Evolutionary conservation across 1,284 basidiomycete species (phyloP).

Genomic region (Microbotryomycetes sp.): DNA sequence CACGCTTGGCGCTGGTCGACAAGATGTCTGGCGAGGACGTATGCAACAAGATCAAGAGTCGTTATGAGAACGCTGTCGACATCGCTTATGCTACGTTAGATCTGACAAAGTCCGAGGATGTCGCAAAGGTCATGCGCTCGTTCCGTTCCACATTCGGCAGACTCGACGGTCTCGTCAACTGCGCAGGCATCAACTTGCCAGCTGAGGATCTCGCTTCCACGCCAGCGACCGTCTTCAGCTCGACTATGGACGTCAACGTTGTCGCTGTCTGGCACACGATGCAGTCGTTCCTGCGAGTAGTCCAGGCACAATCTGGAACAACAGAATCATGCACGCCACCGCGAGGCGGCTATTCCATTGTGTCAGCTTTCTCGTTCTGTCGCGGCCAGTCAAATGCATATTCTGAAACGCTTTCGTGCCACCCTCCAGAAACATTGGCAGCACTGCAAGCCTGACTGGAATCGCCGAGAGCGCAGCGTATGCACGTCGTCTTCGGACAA

Average conservation of each 20-base stretch:
- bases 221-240: conserved; percentile 1
- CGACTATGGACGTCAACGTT: conserved; percentile 21
- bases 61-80: conserved; percentile 2
- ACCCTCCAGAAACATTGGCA: conserved; percentile 17
- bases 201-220: neutral
- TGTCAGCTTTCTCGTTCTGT: too few relatives aligned
- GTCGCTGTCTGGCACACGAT: neutral
- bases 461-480: conserved; percentile 3
- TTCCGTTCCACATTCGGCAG: conserved; percentile 23
- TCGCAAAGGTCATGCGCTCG: conserved; percentile 25
- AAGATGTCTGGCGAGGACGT: conserved; percentile 8
- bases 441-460: conserved; percentile 14
- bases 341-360: conserved; percentile 15
- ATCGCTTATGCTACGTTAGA: conserved; percentile 27
- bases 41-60: conserved; percentile 19
- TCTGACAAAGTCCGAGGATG: conserved; percentile 14
- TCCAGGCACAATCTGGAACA: neutral
- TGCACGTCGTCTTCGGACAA: conserved; percentile 5
- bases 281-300: neutral
- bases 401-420: too few relatives aligned
- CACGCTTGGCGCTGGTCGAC: conserved; percentile 26
- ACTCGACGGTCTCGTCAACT: conserved; percentile 30
- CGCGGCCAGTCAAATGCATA: too few relatives aligned
- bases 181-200: conserved; percentile 22
- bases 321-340: too few relatives aligned